These are phyloP conservation scores for Russula virescens DNA, from an alignment of 768 basidiomycete genomes.

Conservation along the genomic window DNA sequence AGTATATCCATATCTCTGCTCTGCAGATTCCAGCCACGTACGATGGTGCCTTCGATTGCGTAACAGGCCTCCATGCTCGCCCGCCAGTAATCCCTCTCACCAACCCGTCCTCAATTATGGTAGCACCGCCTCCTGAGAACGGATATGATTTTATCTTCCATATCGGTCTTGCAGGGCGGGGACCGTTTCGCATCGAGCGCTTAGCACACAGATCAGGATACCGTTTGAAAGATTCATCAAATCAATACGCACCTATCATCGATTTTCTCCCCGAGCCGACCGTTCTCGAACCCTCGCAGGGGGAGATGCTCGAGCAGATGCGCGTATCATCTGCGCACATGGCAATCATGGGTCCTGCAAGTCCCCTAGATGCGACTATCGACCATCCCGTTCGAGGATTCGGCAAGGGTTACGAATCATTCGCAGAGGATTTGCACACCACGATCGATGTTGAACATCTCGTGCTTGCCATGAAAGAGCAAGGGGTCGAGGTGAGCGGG, in stretches of 20 bases:
- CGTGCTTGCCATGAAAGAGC: conserved; percentile 46
- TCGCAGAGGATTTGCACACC: conserved; percentile 48
- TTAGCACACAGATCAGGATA: conserved; percentile 63
- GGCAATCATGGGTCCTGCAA: conserved; percentile 7
- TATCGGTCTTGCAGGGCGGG: conserved; percentile 64
- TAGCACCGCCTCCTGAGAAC: conserved; percentile 38
- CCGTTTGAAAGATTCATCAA: conserved; percentile 60
- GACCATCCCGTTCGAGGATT: conserved; percentile 27
- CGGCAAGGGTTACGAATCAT: conserved; percentile 41
- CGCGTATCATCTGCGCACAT: conserved; percentile 24
- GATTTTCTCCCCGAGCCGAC: conserved; percentile 29
- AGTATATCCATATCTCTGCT: conserved; percentile 55
- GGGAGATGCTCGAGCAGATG: conserved; percentile 37
- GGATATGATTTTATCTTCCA: conserved; percentile 72
- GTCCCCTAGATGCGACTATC: conserved; percentile 12
- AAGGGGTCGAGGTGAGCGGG: conserved; percentile 42
- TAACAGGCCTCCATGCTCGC: conserved; percentile 53
- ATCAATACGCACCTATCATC: conserved; percentile 45
- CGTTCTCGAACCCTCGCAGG: conserved; percentile 27
- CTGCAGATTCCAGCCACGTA: conserved; percentile 57
- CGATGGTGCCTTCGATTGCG: conserved; percentile 46
- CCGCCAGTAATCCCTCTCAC: conserved; percentile 42
- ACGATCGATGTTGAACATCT: conserved; percentile 49
- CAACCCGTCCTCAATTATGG: conserved; percentile 32
- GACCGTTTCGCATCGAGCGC: conserved; percentile 60